Evolutionary conservation across 1,284 basidiomycete genomes (phyloP).

Genomic region (Leccinum glutinopallens): DNA sequence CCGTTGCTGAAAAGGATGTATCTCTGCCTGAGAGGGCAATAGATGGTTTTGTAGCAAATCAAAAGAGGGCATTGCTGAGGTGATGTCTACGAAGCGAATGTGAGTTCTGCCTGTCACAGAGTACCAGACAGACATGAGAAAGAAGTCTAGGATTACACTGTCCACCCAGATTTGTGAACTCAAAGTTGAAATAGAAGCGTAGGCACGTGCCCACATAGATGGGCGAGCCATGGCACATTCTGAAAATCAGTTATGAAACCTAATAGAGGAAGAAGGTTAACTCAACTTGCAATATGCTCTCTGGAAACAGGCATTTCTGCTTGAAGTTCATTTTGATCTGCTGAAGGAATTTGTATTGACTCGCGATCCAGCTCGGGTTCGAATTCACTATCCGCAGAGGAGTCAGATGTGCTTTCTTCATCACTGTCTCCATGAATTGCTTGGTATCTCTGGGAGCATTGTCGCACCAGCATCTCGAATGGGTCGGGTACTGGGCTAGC

Average conservation of each 20-base stretch:
- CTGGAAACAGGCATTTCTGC: background rate
- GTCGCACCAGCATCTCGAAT: background rate
- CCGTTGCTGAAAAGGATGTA: background rate
- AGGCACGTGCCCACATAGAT: constrained; percentile 3
- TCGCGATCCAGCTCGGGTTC: background rate
- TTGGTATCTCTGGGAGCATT: background rate
- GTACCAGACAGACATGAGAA: constrained; percentile 3
- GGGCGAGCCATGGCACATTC: constrained; percentile 1
- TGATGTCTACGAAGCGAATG: background rate
- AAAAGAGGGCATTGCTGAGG: background rate
- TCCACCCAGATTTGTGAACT: background rate
- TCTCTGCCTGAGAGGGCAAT: background rate
- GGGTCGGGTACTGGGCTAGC: background rate
- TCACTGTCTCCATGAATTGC: background rate
- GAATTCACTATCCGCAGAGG: background rate
- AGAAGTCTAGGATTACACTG: background rate
- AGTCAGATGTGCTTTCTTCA: background rate
- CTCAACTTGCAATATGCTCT: constrained; percentile 3
- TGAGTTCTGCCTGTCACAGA: background rate
- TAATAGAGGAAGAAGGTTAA: too few relatives aligned
- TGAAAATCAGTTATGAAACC: background rate
- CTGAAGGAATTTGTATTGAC: background rate
- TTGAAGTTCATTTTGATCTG: background rate
- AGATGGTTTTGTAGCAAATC: background rate
- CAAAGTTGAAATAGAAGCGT: background rate